Base-by-base conservation (phyloP, 1,284 basidiomycete genomes). In the Cryptococcus sp. region DNA sequence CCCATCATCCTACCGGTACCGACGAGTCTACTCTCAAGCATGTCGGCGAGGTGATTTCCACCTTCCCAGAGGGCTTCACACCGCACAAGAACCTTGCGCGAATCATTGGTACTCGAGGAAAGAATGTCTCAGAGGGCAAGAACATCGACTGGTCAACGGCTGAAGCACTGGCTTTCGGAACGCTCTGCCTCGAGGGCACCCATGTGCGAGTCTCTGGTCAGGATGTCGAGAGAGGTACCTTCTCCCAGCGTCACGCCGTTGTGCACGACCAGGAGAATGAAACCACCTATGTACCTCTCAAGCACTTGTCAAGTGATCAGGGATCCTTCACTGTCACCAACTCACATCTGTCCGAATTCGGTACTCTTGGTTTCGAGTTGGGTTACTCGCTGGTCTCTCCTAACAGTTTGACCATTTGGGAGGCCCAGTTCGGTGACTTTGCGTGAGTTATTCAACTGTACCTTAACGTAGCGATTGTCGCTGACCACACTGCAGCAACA, bases 131-230 rank as follows among this genome's bases (percentile, higher is more conserved):
- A 68, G 91, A 96, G 67, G 96, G 94, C 62, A 83, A 81, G 66
- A 90, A 90, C 80, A 96, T 99, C 70, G 96, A 99, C 80, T 98
- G 95, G 93, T 89, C 93, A 17, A 99, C 96, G n/a, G 95, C 94
- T 61, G 96, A 99, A 82, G 93, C 96, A 0, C 87, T 99, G 56
- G 96, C 96, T 0, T 93, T 99, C 72, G 96, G 95, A 62, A 86
- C 93, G 16, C 86, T 99, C 53, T 90, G 90, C 35, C 83, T 95
- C 49, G 94, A 99, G 82, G 90, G 91, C 72, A 89, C 89, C 58
- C 93, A 99, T 76, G 90, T 99, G 54, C 91, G 96, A 71, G 83
- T 99, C 2, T 97, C 93, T 1, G 96, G 96, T 48, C 96, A 99
- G 81, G 96, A 99, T 79, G 95, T 99, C 55, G 96, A 99, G 81